Evolutionary conservation across 257 asterid genomes (phyloP), one percentile per base, ranked within the genome.

Genomic region (Gentiana dahurica): DNA sequence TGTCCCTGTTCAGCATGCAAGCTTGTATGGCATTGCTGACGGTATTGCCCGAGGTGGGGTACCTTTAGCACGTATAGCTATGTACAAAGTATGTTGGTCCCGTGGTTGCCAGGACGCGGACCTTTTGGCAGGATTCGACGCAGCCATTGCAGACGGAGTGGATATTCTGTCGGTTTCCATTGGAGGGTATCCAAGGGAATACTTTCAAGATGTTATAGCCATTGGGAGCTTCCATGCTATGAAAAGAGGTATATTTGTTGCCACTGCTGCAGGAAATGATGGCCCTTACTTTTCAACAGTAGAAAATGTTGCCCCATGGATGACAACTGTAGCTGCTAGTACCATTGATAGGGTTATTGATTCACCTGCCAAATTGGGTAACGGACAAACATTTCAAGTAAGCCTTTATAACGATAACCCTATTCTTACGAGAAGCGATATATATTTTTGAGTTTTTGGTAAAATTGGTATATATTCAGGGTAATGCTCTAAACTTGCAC

Each of bases 31-130:
- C 36, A 37, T 85, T 11, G 86, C 74, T 0, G 12, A 59, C n/a
- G 94, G 95, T 5, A 82, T 82, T 0, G 95, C 94, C 4, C 74
- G 97, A 0, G 97, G 97, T 0, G 94, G 81, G 2, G 89, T 73
- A 41, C 95, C 94, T 0, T 71, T 81, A 0, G 91, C 94, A 3
- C 88, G 97, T 0, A 66, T 85, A 6, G 94, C 95, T 1, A 71
- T 72, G 12, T 89, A 89, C 75, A 89, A 85, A 71, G 89, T 76
- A 3, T 89, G 97, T 49, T 83, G 89, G 85, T 2, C 3, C 0
- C 0, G 0, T 0, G 85, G 75, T 0, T 85, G 95, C 68, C 12
- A 41, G 4, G 86, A 77, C 53, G 60, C 53, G 33, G 86, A 85
- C 69, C 10, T 83, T 0, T 50, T 89, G 37, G 97, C 95, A 0